Conservation (phyloP, 179 eudicot genomes). For the Monotropa hypopitys region DNA sequence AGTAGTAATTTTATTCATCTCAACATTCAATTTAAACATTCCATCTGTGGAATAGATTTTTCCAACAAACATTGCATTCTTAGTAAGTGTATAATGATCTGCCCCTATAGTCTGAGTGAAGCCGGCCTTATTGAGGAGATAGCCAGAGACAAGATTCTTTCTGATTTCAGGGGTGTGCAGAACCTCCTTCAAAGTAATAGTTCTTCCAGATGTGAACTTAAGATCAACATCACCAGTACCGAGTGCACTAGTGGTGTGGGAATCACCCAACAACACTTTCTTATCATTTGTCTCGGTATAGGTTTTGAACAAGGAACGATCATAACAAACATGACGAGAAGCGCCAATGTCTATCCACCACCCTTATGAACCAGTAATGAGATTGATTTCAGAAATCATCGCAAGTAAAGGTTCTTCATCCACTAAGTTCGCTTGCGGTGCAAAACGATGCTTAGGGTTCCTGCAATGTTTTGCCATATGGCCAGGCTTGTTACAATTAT, state of each 20-base stretch:
- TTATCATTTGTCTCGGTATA: background rate
- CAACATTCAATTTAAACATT: constrained; percentile 13
- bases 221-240: constrained; percentile 1
- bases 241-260: background rate
- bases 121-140: constrained; percentile 8
- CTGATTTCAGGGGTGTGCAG: constrained; percentile 5
- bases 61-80: background rate
- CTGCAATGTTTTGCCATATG: no score
- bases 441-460: no score
- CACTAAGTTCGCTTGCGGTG: no score
- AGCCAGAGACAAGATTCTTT: constrained; percentile 1
- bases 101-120: constrained; percentile 7
- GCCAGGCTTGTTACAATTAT: no score
- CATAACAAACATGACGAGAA: constrained; percentile 7
- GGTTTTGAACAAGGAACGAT: constrained; percentile 4
- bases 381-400: constrained; percentile 8
- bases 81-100: constrained; percentile 2
- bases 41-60: constrained; percentile 9
- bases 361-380: constrained; percentile 2
- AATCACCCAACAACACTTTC: constrained; percentile 10
- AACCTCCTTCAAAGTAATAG: background rate
- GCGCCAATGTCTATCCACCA: constrained; percentile 15
- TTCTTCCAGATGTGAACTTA: background rate
- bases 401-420: constrained; percentile 1
- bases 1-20: background rate